phyloP scores from a whole-genome alignment of 345 rosid species.

The Corymbia maculata region DNA sequence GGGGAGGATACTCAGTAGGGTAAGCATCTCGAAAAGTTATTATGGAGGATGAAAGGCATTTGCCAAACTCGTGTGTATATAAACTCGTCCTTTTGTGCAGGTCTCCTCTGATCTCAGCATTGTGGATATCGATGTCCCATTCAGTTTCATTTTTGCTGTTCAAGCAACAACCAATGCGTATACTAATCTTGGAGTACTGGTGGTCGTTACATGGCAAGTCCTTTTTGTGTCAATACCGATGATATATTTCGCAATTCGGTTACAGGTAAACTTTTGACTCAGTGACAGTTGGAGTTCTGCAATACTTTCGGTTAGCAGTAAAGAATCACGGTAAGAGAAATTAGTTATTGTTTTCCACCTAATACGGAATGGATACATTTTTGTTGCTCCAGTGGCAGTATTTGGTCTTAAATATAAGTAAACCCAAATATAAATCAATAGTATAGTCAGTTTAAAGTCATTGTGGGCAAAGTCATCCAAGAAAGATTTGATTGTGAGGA shows the following conservation, averaged over 20 bases:
- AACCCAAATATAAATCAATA: background rate
- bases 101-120: slow-evolving; percentile 87
- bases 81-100: slow-evolving; percentile 8
- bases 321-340: background rate
- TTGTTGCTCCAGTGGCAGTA: background rate
- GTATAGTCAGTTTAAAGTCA: background rate
- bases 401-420: background rate
- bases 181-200: slow-evolving; percentile 66
- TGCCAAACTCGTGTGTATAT: background rate
- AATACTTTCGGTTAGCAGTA: background rate
- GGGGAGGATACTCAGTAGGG: slow-evolving; percentile 78
- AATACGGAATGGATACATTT: background rate
- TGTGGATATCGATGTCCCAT: slow-evolving; percentile 84
- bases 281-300: background rate
- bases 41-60: background rate
- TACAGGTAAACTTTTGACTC: slow-evolving; percentile 45
- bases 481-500: no score
- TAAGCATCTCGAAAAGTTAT: slow-evolving; percentile 5
- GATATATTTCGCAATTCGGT: slow-evolving; percentile 48
- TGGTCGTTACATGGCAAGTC: slow-evolving; percentile 87
- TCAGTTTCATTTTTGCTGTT: slow-evolving; percentile 47
- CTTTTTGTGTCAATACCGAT: slow-evolving; percentile 68
- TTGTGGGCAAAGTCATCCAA: no score
- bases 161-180: slow-evolving; percentile 53
- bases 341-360: background rate